These are phyloP conservation scores for Neopestalotiopsis clavispora DNA, from an alignment of 2,329 filamentous ascomycete genomes.

Conservation along the genomic window DNA sequence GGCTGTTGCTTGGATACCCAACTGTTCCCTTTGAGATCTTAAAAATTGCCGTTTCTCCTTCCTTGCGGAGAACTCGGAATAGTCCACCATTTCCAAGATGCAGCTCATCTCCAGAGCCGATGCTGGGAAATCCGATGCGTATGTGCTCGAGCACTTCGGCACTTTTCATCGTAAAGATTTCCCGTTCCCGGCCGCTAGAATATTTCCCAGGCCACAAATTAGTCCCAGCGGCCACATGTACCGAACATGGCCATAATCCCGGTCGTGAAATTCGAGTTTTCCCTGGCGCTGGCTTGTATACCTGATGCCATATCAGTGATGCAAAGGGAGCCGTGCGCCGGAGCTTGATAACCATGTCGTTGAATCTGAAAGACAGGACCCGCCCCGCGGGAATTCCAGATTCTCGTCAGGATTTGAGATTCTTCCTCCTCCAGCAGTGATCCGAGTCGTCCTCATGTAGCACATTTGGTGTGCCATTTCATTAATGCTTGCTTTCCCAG, in stretches of 20 bases:
- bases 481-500: background rate
- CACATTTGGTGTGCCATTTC: background rate
- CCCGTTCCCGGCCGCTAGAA: too few relatives aligned
- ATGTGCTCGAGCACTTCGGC: too few relatives aligned
- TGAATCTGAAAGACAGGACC: background rate
- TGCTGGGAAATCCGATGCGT: too few relatives aligned
- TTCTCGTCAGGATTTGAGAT: background rate
- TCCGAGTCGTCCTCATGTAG: background rate
- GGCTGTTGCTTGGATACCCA: background rate
- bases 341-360: background rate
- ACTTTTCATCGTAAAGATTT: too few relatives aligned
- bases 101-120: background rate
- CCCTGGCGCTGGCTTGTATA: background rate
- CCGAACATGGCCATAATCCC: background rate
- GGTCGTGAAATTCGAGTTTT: background rate
- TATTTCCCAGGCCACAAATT: too few relatives aligned
- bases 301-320: background rate
- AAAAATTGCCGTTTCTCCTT: background rate
- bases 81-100: background rate
- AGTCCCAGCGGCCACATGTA: background rate
- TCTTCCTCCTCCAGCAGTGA: background rate
- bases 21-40: background rate
- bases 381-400: background rate
- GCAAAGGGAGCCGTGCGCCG: background rate
- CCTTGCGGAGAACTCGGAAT: background rate